Evolutionary conservation across 495 filamentous ascomycete genomes (phyloP).

Genomic region (Daldinia decipiens): DNA sequence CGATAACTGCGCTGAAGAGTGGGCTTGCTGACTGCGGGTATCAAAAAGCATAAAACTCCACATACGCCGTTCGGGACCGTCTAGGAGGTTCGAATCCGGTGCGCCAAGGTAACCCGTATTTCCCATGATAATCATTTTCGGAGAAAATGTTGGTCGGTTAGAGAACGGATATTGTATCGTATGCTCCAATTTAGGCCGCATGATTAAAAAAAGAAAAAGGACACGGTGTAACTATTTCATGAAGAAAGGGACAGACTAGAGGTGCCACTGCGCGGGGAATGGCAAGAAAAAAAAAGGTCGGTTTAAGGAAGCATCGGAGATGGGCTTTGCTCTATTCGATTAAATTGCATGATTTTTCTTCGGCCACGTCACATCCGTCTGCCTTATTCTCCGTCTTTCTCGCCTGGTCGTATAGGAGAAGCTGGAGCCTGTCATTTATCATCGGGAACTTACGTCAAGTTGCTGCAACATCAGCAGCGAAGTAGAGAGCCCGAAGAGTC

Average conservation of each 20-base stretch:
- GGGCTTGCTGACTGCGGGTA: conserved; percentile 77
- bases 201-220: conserved; percentile 4
- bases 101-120: neutral
- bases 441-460: conserved; percentile 27
- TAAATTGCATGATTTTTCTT: conserved; percentile 15
- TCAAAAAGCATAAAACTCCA: conserved; percentile 56
- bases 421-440: conserved; percentile 20
- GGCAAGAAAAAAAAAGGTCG: neutral
- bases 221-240: conserved; percentile 27
- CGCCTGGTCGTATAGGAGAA: conserved; percentile 11
- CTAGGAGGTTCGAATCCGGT: neutral
- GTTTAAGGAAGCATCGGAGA: conserved; percentile 4
- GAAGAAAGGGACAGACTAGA: conserved; percentile 28
- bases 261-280: conserved; percentile 26
- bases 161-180: conserved; percentile 6
- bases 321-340: conserved; percentile 15
- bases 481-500: neutral
- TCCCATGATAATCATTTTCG: conserved; percentile 2
- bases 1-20: conserved; percentile 78
- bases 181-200: neutral
- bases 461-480: conserved; percentile 7
- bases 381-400: conserved; percentile 9
- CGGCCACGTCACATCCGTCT: conserved; percentile 13
- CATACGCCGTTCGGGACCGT: neutral
- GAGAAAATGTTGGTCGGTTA: conserved; percentile 4